Percentiles rank a stretch among this genome's conserved stretches.
phyloP scores from a whole-genome alignment of 768 basidiomycete species.

The Russula vinacea region DNA sequence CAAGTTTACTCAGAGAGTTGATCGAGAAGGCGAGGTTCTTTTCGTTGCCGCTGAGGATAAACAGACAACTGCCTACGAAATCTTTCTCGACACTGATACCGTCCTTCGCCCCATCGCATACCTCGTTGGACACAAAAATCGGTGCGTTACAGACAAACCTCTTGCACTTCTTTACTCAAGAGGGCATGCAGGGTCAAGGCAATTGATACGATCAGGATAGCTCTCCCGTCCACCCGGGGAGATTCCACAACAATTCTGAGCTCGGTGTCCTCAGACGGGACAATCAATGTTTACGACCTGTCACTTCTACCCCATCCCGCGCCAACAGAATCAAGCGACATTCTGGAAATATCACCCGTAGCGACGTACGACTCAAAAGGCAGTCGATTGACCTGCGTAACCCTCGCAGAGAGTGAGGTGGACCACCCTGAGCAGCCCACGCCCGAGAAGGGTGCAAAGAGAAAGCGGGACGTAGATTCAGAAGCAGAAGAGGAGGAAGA shows the following conservation, averaged over 20 bases:
- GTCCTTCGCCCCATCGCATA: constrained; percentile 62
- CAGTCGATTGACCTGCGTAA: constrained; percentile 74
- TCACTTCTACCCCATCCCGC: constrained; percentile 40
- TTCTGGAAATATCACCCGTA: constrained; percentile 49
- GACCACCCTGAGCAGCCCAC: constrained; percentile 27
- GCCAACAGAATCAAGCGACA: constrained; percentile 30
- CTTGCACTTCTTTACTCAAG: constrained; percentile 11
- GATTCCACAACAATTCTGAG: constrained; percentile 59
- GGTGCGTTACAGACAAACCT: constrained; percentile 48
- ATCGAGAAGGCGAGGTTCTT: constrained; percentile 61
- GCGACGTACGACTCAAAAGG: constrained; percentile 81
- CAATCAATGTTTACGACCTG: constrained; percentile 73
- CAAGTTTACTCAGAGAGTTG: constrained; percentile 63
- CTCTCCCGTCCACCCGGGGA: constrained; percentile 44
- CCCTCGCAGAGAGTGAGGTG: constrained; percentile 50
- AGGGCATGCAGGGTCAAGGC: constrained; percentile 65
- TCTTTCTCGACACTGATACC: constrained; percentile 46
- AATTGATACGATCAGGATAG: constrained; percentile 61
- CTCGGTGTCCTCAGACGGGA: constrained; percentile 89
- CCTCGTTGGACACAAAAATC: constrained; percentile 79
- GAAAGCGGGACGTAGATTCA: constrained; percentile 42
- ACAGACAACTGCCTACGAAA: constrained; percentile 72
- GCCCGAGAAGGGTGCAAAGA: constrained; percentile 29
- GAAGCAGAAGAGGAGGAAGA: constrained; percentile 37
- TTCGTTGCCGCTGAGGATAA: constrained; percentile 89